These are phyloP conservation scores for Biscogniauxia marginata DNA, from an alignment of 2,329 filamentous ascomycete genomes.

Conservation along the genomic window DNA sequence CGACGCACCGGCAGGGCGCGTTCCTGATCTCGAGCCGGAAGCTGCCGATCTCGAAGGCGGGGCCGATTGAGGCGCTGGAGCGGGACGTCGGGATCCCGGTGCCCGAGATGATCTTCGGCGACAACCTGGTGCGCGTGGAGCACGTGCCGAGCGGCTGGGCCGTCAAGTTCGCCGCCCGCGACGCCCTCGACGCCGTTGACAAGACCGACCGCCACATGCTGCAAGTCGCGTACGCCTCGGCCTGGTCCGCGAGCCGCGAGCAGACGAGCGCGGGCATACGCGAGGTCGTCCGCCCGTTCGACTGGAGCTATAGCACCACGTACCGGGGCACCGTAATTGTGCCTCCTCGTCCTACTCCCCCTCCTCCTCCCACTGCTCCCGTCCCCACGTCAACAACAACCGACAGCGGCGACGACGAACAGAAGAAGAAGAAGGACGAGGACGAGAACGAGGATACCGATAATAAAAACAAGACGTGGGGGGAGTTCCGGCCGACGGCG, in stretches of 20 bases:
- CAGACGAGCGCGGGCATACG: slow-evolving; percentile 83
- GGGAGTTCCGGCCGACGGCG: slow-evolving; percentile 28
- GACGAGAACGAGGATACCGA: not conserved
- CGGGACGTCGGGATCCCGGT: slow-evolving; percentile 77
- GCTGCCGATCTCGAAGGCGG: slow-evolving; percentile 90
- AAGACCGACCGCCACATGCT: slow-evolving; percentile 92
- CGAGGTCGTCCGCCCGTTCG: slow-evolving; percentile 92
- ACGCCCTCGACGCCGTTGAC: slow-evolving; percentile 86
- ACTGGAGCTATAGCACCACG: slow-evolving; percentile 94
- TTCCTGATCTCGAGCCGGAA: slow-evolving; percentile 83
- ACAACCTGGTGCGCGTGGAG: slow-evolving; percentile 78
- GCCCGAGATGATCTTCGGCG: slow-evolving; percentile 99
- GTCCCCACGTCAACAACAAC: slow-evolving; percentile 9
- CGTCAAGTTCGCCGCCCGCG: slow-evolving; percentile 78
- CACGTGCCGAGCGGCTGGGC: slow-evolving; percentile 76
- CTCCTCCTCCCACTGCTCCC: no score
- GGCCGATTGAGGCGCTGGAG: slow-evolving; percentile 83
- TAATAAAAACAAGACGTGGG: not conserved
- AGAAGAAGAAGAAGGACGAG: not conserved
- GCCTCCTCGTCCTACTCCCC: not conserved
- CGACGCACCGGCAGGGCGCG: slow-evolving; percentile 56
- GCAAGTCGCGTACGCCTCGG: slow-evolving; percentile 86
- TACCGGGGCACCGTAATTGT: slow-evolving; percentile 70
- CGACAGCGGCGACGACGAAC: not conserved
- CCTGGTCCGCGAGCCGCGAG: slow-evolving; percentile 71